Conservation (phyloP, 2,329 filamentous ascomycete genomes). For the Fusarium stilboides region DNA sequence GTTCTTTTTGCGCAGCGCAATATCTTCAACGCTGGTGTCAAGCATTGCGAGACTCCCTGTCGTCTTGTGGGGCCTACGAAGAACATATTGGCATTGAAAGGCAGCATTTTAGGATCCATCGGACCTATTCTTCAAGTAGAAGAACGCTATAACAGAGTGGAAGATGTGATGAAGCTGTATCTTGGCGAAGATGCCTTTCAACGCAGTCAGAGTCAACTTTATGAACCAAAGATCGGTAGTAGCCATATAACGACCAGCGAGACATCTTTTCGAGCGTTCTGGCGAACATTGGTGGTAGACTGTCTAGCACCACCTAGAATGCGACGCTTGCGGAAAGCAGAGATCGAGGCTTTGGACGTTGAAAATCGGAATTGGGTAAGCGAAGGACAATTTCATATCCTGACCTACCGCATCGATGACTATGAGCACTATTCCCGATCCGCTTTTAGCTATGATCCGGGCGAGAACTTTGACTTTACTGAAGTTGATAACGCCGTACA, state of each 20-base stretch:
- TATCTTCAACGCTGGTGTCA: constrained; percentile 13
- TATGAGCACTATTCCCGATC: background rate
- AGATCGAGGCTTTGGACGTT: background rate
- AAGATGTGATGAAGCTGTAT: background rate
- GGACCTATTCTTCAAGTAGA: background rate
- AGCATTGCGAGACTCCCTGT: constrained; percentile 2
- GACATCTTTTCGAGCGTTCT: constrained; percentile 11
- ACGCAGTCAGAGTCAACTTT: background rate
- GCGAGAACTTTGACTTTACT: background rate
- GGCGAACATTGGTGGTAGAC: constrained; percentile 24
- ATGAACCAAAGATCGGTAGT: background rate
- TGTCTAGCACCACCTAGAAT: constrained; percentile 19
- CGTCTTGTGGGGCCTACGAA: background rate
- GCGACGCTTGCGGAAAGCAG: constrained; percentile 1
- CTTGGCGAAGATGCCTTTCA: background rate
- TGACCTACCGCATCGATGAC: background rate
- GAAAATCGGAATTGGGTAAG: background rate
- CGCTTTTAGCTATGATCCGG: background rate
- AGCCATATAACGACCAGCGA: background rate
- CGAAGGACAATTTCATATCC: background rate
- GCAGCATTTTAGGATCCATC: background rate
- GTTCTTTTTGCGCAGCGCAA: constrained; percentile 28
- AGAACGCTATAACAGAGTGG: fast-evolving
- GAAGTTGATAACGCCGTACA: background rate
- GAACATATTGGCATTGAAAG: background rate